Evolutionary conservation across 257 asterid species (phyloP), one percentile per base, ranked within the genome.

Genomic region (Solanum sitiens): DNA sequence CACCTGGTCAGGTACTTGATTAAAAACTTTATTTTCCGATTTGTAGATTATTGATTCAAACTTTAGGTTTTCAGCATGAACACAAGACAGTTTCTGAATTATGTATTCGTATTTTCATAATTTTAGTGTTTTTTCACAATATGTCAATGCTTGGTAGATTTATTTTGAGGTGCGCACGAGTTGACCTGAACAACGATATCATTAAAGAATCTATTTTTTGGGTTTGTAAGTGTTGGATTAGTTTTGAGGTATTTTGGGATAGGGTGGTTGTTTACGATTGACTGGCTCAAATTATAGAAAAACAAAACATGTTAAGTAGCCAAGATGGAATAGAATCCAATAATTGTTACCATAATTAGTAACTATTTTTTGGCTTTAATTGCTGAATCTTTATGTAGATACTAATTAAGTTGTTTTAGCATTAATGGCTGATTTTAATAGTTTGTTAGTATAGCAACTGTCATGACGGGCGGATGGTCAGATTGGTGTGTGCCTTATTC

Each of bases 1-100:
- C 95, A 7, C 77, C 94, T 74, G 91, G 91, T 63, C 98, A 94
- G 98, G 99, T 96, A 44, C 68, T 75, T 25, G 33, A 23, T 80
- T 44, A 73, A 59, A 59, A 61, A 21, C 87, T 30, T 27, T 86
- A 53, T 87, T 86, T 32, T 70, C 23, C n/a, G 39, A 33, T 71
- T 71, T 70, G 9, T 8, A 1, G 76, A 3, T 70, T 1, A n/a
- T 72, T 39, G 47, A 30, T 50, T 86, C 53, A 15, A 15, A 3
- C 85, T n/a, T 11, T 4, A 18, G 61, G 33, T 56, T 40, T 77
- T 30, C 67, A 14, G 68, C 32, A 35, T 3, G 76, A 35, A 16
- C 80, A 12, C 30, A 35, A 33, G 37, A 35, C 5, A 37, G 8
- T n/a, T 65, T n/a, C 25, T 65, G 3, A 11, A 74, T 74, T 39